Conservation (phyloP, 768 basidiomycete species). For the Lentinus brumalis region DNA sequence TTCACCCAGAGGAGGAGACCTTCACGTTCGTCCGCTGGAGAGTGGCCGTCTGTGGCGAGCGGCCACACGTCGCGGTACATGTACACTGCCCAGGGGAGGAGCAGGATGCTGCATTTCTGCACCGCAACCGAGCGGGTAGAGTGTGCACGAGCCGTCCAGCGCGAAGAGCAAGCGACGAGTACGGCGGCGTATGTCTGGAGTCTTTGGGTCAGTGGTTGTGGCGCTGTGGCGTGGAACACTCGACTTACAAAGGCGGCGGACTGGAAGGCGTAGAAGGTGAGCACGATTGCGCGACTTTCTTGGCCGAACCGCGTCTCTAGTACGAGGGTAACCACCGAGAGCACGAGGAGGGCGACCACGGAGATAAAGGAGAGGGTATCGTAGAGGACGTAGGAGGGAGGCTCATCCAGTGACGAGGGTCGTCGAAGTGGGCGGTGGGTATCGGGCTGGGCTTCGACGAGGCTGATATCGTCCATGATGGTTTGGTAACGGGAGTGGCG, state of each 20-base stretch:
- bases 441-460: too few species aligned
- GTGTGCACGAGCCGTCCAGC: constrained; percentile 15
- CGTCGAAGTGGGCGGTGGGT: too few species aligned
- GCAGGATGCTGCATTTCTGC: constrained; percentile 34
- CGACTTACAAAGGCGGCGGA: not conserved
- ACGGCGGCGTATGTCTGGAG: not conserved
- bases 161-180: not conserved
- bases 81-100: constrained; percentile 40
- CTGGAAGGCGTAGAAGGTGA: not conserved
- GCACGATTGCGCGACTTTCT: not conserved
- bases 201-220: not conserved
- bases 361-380: not conserved
- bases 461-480: too few species aligned
- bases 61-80: constrained; percentile 42
- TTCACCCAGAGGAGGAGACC: constrained; percentile 40
- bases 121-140: not conserved
- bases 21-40: constrained; percentile 36
- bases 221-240: not conserved
- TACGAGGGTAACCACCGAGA: not conserved
- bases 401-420: too few species aligned
- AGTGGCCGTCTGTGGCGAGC: constrained; percentile 35
- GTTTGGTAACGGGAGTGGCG: too few species aligned
- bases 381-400: not conserved
- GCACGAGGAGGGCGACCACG: not conserved
- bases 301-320: not conserved